Evolutionary conservation across 1,284 basidiomycete species (phyloP).

Genomic region (Lentinula novae-zelandiae): DNA sequence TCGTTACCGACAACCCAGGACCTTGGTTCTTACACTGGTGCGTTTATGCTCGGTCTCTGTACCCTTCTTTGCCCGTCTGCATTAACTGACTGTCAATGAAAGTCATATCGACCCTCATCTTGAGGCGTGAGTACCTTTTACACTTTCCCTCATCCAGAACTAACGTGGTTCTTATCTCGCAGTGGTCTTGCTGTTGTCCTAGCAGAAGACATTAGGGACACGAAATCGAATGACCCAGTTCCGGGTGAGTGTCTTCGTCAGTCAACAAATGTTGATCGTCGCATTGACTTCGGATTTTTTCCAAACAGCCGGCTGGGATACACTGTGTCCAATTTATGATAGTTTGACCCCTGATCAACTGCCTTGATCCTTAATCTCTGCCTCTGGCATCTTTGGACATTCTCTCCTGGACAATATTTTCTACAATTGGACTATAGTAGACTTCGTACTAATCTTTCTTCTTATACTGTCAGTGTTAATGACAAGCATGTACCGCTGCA

Average conservation of each 20-base stretch:
- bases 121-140: slow-evolving; percentile 22
- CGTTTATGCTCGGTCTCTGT: slow-evolving; percentile 12
- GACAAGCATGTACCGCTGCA: too few species aligned
- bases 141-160: neutral
- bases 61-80: neutral
- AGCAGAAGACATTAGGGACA: slow-evolving; percentile 29
- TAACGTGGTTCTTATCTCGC: neutral
- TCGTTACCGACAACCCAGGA: slow-evolving; percentile 32
- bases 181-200: slow-evolving; percentile 38
- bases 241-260: slow-evolving; percentile 16
- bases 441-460: neutral
- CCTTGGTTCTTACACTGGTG: slow-evolving; percentile 46
- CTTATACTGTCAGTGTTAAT: too few species aligned
- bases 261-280: neutral
- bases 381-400: neutral
- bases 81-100: neutral
- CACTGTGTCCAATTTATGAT: slow-evolving; percentile 23
- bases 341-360: neutral
- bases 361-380: neutral
- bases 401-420: neutral
- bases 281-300: neutral
- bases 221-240: slow-evolving; percentile 18
- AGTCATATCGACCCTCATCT: slow-evolving; percentile 50
- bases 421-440: neutral
- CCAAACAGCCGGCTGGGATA: slow-evolving; percentile 18